Base-by-base conservation (phyloP, 2,329 filamentous ascomycete species). In the Fusarium marasasianum region DNA sequence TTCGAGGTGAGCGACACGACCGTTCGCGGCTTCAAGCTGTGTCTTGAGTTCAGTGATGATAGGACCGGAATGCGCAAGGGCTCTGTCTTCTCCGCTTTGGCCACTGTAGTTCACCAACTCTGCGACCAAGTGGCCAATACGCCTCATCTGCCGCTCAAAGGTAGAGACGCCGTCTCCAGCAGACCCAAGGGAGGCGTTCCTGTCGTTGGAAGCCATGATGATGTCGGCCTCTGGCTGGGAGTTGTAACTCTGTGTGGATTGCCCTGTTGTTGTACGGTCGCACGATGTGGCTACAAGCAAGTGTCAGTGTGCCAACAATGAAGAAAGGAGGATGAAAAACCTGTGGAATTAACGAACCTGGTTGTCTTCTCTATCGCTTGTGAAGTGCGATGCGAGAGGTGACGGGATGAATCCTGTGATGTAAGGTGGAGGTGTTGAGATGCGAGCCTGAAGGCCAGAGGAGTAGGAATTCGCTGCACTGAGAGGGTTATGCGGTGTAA, bases 231-330 rank as follows among this genome's bases (percentile, higher is more conserved):
- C 3, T 33, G 1, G 22, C 11, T 13, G 29, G 1, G 29, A 24
- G 22, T 18, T 2, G 15, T 51, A 0, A 13, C 11, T 24, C 8
- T 33, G 22, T 3, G 47, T 11, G 8, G 8, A 33, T 7, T 33
- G 8, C 14, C 22, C 3, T 17, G 22, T 37, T 33, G 33, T 33
- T 24, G 48, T 24, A 6, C 31, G 17, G 6, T 51, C 17, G 9
- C n/a, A 20, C 12, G 17, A 20, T 35, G 17, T 15, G 2, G 4
- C 48, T 51, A 35, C 4, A 18, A 10, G 1, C 12, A 35, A 20
- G 6, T 0, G 22, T 35, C 3, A 51, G 31, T 24, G 3, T 3
- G 4, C 8, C 0, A 14, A 0, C 0, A 8, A 14, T 24, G 8
- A 24, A 20, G 8, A 35, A 14, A 24, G 12, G 4, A 35, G 8